These are phyloP conservation scores for Ustilago crameri DNA, from an alignment of 1,284 basidiomycete genomes.

Conservation along the genomic window DNA sequence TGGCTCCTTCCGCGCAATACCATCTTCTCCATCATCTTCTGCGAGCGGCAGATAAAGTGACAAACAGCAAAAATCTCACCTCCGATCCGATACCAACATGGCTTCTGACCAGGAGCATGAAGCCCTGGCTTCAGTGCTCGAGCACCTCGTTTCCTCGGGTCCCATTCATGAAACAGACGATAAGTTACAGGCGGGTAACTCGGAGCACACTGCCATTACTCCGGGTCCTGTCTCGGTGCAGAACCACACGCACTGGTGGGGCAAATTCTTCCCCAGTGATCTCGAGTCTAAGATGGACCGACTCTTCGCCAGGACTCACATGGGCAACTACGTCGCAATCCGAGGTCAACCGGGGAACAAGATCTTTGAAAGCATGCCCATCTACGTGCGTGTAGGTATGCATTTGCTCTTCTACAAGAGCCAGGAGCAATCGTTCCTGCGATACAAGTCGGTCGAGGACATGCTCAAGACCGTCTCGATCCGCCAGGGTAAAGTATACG, in stretches of 20 bases:
- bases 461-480: constrained; percentile 49
- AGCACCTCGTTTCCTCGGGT: constrained; percentile 44
- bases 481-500: constrained; percentile 69
- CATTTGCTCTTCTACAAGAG: constrained; percentile 93
- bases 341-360: constrained; percentile 43
- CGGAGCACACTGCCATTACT: constrained; percentile 39
- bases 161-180: constrained; percentile 28
- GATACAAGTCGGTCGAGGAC: constrained; percentile 93
- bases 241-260: constrained; percentile 39
- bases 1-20: not conserved
- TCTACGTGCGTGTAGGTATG: constrained; percentile 92
- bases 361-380: constrained; percentile 75
- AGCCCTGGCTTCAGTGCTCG: constrained; percentile 37
- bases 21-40: not conserved
- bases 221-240: constrained; percentile 30
- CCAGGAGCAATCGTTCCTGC: constrained; percentile 89
- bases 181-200: constrained; percentile 15
- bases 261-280: constrained; percentile 42
- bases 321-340: constrained; percentile 61
- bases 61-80: not conserved
- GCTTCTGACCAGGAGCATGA: constrained; percentile 32
- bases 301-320: constrained; percentile 50
- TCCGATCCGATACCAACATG: constrained; percentile 4
- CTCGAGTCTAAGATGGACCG: constrained; percentile 43
- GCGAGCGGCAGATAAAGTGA: not conserved